phyloP scores from a whole-genome alignment of 305 asterid genomes.

The Vinca major region DNA sequence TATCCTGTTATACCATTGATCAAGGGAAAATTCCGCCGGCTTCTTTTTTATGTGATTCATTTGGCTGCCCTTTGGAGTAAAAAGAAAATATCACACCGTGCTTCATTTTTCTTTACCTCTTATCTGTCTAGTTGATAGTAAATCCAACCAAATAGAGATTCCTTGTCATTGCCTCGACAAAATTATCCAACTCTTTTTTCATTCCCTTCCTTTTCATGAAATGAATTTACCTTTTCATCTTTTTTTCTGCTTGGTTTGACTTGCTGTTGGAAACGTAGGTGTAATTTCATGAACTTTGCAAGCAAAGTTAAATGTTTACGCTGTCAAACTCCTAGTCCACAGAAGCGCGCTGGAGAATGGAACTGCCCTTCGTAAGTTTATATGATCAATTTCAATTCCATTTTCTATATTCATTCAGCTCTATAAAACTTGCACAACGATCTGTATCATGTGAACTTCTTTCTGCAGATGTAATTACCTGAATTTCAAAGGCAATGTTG shows the following conservation, averaged over 20 bases:
- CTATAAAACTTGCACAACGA: neutral
- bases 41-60: neutral
- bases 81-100: no score
- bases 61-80: neutral
- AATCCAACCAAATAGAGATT: neutral
- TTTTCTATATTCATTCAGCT: neutral
- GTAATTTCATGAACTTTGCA: constrained; percentile 55
- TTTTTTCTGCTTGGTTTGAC: neutral
- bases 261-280: neutral
- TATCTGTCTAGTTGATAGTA: no score
- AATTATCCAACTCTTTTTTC: neutral
- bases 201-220: neutral
- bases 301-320: constrained; percentile 52
- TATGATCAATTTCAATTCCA: neutral
- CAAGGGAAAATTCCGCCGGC: neutral
- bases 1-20: neutral
- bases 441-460: constrained; percentile 2
- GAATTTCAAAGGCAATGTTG: constrained; percentile 46
- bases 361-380: constrained; percentile 66
- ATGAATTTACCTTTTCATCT: no score
- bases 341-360: constrained; percentile 72
- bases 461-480: constrained; percentile 53
- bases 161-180: neutral
- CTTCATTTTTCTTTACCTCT: no score
- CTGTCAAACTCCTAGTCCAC: constrained; percentile 53